These are phyloP conservation scores for Cercospora berteroae DNA, from an alignment of 2,329 filamentous ascomycete genomes.

Conservation along the genomic window DNA sequence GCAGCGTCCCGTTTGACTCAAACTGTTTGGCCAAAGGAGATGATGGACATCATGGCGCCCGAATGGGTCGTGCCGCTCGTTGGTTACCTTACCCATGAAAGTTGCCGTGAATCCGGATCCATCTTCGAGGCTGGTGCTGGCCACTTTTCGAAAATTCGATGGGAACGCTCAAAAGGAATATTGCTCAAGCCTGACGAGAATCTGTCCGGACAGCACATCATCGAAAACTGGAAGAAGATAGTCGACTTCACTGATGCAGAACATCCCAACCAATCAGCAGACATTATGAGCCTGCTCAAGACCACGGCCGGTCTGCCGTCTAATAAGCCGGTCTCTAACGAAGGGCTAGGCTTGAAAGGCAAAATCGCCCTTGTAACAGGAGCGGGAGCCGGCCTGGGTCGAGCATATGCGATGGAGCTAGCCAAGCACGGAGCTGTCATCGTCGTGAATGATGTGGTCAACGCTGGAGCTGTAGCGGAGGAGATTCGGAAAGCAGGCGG, in stretches of 20 bases:
- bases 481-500: slow-evolving; percentile 88
- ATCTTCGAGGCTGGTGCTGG: slow-evolving; percentile 94
- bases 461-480: slow-evolving; percentile 83
- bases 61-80: slow-evolving; percentile 94
- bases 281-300: slow-evolving; percentile 76
- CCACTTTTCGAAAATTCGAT: slow-evolving; percentile 85
- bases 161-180: slow-evolving; percentile 85
- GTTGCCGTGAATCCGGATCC: slow-evolving; percentile 73
- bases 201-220: slow-evolving; percentile 52
- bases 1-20: slow-evolving; percentile 92
- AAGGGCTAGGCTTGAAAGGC: slow-evolving; percentile 86
- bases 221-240: slow-evolving; percentile 71
- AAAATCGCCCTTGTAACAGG: slow-evolving; percentile 84
- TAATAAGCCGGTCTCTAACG: slow-evolving; percentile 95
- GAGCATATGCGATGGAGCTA: slow-evolving; percentile 83
- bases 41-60: slow-evolving; percentile 78
- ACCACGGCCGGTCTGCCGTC: slow-evolving; percentile 90
- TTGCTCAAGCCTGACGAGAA: slow-evolving; percentile 83
- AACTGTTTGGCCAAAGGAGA: slow-evolving; percentile 87
- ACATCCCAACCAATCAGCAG: slow-evolving; percentile 77
- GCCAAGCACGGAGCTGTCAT: slow-evolving; percentile 76
- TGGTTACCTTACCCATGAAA: slow-evolving; percentile 79
- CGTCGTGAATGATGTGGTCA: slow-evolving; percentile 87
- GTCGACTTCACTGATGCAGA: slow-evolving; percentile 67
- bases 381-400: slow-evolving; percentile 83